Evolutionary conservation across 1,284 basidiomycete species (phyloP), one percentile per base, ranked within the genome.

Genomic region (Agroathelia rolfsii): DNA sequence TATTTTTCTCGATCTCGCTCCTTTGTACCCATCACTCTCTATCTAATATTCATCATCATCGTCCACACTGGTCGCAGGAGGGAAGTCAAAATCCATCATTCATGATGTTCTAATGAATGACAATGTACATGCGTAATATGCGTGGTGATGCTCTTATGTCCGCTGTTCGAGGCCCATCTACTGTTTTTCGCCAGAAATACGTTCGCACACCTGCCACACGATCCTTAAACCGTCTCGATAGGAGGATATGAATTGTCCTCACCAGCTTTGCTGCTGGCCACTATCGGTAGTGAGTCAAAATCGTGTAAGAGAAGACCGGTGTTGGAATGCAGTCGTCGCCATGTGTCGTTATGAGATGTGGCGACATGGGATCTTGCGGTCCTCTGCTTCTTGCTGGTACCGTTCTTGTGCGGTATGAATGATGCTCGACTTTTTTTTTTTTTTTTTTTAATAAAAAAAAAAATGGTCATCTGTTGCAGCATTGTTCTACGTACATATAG

Each of bases 141-240:
- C 80, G 85, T 84, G 57, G 62, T 65, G 61, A 76, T 72, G 58
- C 66, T 71, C 72, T 72, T 53, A 20, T 29, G n/a, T n/a, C n/a
- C n/a, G n/a, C n/a, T n/a, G n/a, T n/a, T n/a, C n/a, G n/a, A n/a
- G n/a, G n/a, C n/a, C n/a, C n/a, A n/a, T n/a, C n/a, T n/a, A 38
- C 32, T 36, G 32, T 41, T 39, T 18, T 19, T 27, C 32, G 39
- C 37, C 34, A 16, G 10, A 19, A 30, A 29, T 31, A 18, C 26
- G 26, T 24, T 39, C 33, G 36, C 31, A 38, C 27, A 32, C 36
- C 23, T 22, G 31, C 52, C 43, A 77, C 80, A 82, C 78, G 76
- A 76, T 80, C 81, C 81, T 84, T 84, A 77, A 76, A 83, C 82
- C 81, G 72, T 83, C 77, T 77, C 68, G 78, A 78, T 74, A 74